Evolutionary conservation across 2,329 filamentous ascomycete species (phyloP).

Genomic region (Geosmithia flava): DNA sequence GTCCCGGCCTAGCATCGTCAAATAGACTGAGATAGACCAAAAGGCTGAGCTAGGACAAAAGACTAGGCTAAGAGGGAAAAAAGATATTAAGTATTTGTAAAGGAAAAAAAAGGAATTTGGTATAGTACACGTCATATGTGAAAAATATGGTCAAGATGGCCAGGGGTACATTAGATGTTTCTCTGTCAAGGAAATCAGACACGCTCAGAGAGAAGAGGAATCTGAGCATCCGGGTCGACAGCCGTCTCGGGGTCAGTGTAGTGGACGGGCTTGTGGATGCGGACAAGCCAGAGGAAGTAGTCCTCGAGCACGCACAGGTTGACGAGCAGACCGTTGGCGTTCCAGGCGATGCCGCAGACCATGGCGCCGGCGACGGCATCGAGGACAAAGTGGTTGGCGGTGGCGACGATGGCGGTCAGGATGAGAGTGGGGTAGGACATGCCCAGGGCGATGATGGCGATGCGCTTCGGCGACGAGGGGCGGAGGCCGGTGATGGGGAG

Average conservation of each 20-base stretch:
- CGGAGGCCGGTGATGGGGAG: slow-evolving; percentile 48
- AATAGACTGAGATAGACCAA: too few relatives aligned
- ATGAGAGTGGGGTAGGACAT: slow-evolving; percentile 54
- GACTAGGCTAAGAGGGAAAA: too few relatives aligned
- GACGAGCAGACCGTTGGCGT: slow-evolving; percentile 37
- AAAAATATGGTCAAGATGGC: too few relatives aligned
- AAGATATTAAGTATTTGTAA: too few relatives aligned
- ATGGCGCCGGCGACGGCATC: slow-evolving; percentile 57
- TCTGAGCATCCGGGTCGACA: slow-evolving; percentile 19
- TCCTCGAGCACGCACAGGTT: slow-evolving; percentile 57
- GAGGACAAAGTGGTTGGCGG: slow-evolving; percentile 62
- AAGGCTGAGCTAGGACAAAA: too few relatives aligned
- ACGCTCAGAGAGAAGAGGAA: slow-evolving; percentile 1
- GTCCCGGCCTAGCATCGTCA: too few relatives aligned
- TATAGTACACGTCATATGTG: background rate
- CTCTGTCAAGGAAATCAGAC: background rate
- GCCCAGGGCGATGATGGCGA: slow-evolving; percentile 31
- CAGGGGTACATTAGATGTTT: background rate
- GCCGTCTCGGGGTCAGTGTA: slow-evolving; percentile 22
- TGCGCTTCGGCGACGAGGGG: slow-evolving; percentile 35
- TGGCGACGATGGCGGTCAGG: slow-evolving; percentile 55
- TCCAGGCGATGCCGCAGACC: slow-evolving; percentile 54
- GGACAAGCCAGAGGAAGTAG: slow-evolving; percentile 49
- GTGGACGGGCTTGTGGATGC: slow-evolving; percentile 51
- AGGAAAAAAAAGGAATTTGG: background rate